Conservation (phyloP, 768 basidiomycete genomes). For the Kwoniella sp. region DNA sequence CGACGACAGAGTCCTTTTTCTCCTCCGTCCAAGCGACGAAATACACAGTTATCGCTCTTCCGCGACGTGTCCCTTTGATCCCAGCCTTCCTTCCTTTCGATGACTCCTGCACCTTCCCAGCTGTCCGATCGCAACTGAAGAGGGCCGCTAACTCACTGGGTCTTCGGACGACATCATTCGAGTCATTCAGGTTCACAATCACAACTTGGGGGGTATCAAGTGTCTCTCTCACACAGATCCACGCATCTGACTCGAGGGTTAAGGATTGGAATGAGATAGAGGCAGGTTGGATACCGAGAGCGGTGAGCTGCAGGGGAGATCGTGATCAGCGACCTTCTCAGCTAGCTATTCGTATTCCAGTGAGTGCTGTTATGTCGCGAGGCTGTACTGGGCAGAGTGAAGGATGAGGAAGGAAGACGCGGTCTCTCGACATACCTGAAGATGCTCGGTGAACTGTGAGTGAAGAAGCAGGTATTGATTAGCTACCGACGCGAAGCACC, state of each 20-base stretch:
- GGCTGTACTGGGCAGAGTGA: neutral
- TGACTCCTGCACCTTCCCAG: neutral
- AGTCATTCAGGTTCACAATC: slow-evolving; percentile 95
- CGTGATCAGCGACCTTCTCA: neutral
- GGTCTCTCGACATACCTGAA: slow-evolving; percentile 52
- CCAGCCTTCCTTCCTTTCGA: no score
- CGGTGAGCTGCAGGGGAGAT: slow-evolving; percentile 68
- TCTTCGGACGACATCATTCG: slow-evolving; percentile 76
- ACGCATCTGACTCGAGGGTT: slow-evolving; percentile 96
- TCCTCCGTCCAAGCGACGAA: no score
- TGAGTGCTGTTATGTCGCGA: neutral
- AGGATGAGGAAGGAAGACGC: neutral
- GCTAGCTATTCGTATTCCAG: neutral
- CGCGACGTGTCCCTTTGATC: no score
- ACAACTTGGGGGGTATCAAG: slow-evolving; percentile 78
- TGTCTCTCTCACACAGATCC: slow-evolving; percentile 73
- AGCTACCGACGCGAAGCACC: no score
- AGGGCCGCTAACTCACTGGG: slow-evolving; percentile 52
- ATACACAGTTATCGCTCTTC: no score
- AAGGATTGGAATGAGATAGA: slow-evolving; percentile 97
- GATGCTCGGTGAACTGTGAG: slow-evolving; percentile 58
- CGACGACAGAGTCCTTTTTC: no score
- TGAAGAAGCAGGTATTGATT: neutral
- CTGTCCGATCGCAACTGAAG: slow-evolving; percentile 6
- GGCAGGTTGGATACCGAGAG: slow-evolving; percentile 90